These are phyloP conservation scores for Fusarium sp. DNA, from an alignment of 2,329 filamentous ascomycete species.

Conservation along the genomic window DNA sequence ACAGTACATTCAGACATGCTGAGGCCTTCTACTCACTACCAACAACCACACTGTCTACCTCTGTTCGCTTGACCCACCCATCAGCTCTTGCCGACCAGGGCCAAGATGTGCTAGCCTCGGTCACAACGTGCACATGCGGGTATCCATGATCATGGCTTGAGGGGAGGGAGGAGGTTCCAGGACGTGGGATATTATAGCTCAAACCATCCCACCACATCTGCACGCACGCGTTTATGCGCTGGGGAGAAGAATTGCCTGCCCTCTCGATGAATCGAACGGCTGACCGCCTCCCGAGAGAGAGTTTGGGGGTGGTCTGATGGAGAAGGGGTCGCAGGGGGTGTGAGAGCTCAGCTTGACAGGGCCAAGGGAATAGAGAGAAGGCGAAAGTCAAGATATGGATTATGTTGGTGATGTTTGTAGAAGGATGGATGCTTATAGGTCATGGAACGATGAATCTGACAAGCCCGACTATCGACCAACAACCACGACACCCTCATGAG, in stretches of 20 bases:
- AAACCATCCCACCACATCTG: conserved; percentile 17
- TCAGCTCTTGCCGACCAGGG: conserved; percentile 8
- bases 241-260: not conserved
- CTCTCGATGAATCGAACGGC: conserved; percentile 2
- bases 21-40: conserved; percentile 3
- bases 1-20: not conserved
- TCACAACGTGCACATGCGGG: conserved; percentile 30
- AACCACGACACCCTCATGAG: not conserved
- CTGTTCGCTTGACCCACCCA: conserved; percentile 15
- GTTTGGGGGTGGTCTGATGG: conserved; percentile 13
- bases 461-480: not conserved
- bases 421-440: not conserved
- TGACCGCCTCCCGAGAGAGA: conserved; percentile 11
- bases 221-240: conserved; percentile 11
- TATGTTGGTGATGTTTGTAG: not conserved
- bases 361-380: not conserved
- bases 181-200: conserved; percentile 17
- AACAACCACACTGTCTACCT: not conserved
- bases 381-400: not conserved
- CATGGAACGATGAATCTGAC: not conserved
- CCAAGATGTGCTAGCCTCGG: conserved; percentile 20
- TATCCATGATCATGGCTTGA: conserved; percentile 18
- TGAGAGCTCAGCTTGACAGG: not conserved
- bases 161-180: not conserved
- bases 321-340: not conserved